phyloP scores from a whole-genome alignment of 108 stramenopile genomes.

The Cyclotella cryptica region DNA sequence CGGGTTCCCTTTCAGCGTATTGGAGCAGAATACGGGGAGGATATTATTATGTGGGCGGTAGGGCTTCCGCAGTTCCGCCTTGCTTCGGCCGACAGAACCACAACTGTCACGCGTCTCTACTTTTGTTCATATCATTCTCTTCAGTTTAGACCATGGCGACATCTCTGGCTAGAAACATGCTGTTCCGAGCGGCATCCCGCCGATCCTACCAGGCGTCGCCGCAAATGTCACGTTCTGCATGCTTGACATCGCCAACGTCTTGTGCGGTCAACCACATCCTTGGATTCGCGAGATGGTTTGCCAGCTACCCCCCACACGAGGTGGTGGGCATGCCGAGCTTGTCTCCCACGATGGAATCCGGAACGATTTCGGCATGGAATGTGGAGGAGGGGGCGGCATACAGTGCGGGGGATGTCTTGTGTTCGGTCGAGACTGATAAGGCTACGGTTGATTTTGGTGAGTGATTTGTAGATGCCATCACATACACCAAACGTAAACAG shows the following conservation, averaged over 20 bases:
- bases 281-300: conserved; percentile 52
- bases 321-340: conserved; percentile 95
- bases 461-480: background rate
- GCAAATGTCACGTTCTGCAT: background rate
- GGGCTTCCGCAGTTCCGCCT: too few relatives aligned
- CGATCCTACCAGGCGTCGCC: conserved; percentile 13
- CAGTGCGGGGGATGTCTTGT: conserved; percentile 91
- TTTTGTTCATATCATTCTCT: too few relatives aligned
- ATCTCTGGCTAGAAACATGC: conserved; percentile 24
- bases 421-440: conserved; percentile 98
- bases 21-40: too few relatives aligned
- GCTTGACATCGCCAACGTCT: conserved; percentile 1
- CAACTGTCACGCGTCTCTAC: too few relatives aligned
- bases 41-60: too few relatives aligned
- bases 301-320: conserved; percentile 84
- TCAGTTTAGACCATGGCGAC: conserved; percentile 12
- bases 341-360: conserved; percentile 96
- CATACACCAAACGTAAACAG: background rate
- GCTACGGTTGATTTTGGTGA: conserved; percentile 93
- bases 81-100: too few relatives aligned
- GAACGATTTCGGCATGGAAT: conserved; percentile 90
- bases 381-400: conserved; percentile 84
- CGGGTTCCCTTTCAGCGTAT: too few relatives aligned
- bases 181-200: conserved; percentile 34
- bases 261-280: background rate